These are phyloP conservation scores for Straminergon stramineum DNA, from an alignment of 225 moss, liverwort and hornwort genomes.

Conservation along the genomic window DNA sequence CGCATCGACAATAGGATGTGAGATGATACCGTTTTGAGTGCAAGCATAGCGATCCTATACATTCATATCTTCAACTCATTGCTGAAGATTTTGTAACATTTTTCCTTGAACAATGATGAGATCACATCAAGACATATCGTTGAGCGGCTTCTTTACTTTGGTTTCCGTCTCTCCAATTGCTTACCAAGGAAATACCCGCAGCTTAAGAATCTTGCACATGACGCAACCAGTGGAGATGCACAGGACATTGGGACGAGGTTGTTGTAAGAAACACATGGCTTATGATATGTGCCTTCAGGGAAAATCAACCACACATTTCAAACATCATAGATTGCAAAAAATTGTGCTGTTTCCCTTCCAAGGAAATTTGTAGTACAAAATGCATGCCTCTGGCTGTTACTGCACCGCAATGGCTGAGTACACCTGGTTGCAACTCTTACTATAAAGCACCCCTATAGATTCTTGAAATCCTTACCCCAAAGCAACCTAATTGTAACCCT, in stretches of 20 bases:
- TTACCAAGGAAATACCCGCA: too few relatives aligned
- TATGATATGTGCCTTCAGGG: neutral
- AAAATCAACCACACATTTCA: neutral
- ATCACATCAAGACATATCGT: neutral
- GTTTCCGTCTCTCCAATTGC: neutral
- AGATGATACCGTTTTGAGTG: neutral
- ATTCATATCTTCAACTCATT: slow-evolving; percentile 9
- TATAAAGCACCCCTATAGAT: neutral
- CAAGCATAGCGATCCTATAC: neutral
- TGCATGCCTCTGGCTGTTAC: neutral
- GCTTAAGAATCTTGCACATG: neutral
- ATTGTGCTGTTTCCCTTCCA: neutral
- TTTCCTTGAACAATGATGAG: neutral
- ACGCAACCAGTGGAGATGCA: neutral
- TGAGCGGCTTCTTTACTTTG: neutral
- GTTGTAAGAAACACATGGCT: neutral
- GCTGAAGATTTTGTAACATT: neutral
- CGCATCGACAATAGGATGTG: slow-evolving; percentile 19
- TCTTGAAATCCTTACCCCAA: neutral
- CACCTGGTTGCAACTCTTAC: neutral
- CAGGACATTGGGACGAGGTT: neutral
- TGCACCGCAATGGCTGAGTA: neutral
- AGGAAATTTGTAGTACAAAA: neutral
- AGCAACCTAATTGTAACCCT: neutral
- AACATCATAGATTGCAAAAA: neutral